Conservation (phyloP, 495 filamentous ascomycete species). For the Aspergillus diversus region DNA sequence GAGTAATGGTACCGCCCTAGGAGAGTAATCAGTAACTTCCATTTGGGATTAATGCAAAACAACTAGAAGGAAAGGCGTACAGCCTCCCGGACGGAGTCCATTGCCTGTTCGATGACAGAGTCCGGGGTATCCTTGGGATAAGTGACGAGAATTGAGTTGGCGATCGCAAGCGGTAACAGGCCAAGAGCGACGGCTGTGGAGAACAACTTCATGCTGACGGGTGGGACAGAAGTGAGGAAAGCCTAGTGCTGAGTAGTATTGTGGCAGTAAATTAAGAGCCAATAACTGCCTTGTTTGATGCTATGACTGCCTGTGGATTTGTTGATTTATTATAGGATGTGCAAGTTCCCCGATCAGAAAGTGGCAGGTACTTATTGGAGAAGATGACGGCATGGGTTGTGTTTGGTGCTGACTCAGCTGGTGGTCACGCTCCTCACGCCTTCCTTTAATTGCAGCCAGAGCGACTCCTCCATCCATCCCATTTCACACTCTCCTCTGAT, state of each 20-base stretch:
- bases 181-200: conserved; percentile 50
- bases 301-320: not conserved
- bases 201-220: conserved; percentile 61
- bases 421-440: conserved; percentile 1
- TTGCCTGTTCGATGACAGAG: conserved; percentile 68
- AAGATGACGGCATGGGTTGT: conserved; percentile 1
- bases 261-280: not conserved
- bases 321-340: not conserved
- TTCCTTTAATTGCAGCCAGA: not conserved
- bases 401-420: not conserved
- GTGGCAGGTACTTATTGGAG: not conserved
- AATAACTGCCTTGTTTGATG: not conserved
- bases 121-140: conserved; percentile 76
- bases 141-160: conserved; percentile 76
- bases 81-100: conserved; percentile 66
- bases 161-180: conserved; percentile 58
- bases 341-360: not conserved
- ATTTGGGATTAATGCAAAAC: conserved; percentile 3
- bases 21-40: conserved; percentile 9
- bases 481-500: conserved; percentile 3
- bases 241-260: not conserved
- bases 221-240: not conserved
- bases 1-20: conserved; percentile 47
- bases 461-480: not conserved
- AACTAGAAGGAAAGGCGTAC: conserved; percentile 48